Percentiles rank a stretch among this genome's conserved stretches.
Conservation (phyloP, 768 basidiomycete genomes). For the Sutorius australiensis region DNA sequence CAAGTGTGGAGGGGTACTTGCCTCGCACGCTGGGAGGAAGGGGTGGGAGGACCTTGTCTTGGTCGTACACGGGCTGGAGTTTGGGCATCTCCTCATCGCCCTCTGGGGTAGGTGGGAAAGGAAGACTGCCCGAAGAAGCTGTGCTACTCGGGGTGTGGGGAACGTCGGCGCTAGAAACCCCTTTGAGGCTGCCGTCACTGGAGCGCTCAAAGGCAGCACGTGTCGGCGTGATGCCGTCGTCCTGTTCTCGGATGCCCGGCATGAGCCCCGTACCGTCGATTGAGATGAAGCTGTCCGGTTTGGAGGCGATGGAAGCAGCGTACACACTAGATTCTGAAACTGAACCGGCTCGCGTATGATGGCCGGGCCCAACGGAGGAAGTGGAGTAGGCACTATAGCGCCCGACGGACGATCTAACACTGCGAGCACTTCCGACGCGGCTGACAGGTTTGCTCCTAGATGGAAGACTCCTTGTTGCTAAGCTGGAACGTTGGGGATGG, state of each 20-base stretch:
- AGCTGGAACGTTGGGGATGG: constrained; percentile 4
- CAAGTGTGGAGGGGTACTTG: constrained; percentile 21
- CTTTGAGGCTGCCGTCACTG: constrained; percentile 24
- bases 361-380: constrained; percentile 11
- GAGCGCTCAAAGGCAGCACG: constrained; percentile 27
- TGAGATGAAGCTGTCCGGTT: constrained; percentile 1
- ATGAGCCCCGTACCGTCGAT: constrained; percentile 17
- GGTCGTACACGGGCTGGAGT: constrained; percentile 8
- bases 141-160: constrained; percentile 32
- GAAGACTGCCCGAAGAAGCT: constrained; percentile 27
- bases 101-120: constrained; percentile 30
- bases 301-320: constrained; percentile 13
- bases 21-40: constrained; percentile 17
- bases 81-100: constrained; percentile 18
- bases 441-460: constrained; percentile 20
- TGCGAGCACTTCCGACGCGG: constrained; percentile 21
- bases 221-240: constrained; percentile 29
- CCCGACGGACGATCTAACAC: constrained; percentile 21
- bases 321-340: constrained; percentile 19
- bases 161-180: constrained; percentile 10
- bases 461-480: constrained; percentile 20
- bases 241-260: constrained; percentile 28
- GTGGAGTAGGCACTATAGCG: constrained; percentile 23
- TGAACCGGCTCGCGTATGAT: constrained; percentile 14
- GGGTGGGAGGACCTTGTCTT: constrained; percentile 33